Base-by-base conservation (phyloP, 441 rosid genomes). In the Erodium trifolium region DNA sequence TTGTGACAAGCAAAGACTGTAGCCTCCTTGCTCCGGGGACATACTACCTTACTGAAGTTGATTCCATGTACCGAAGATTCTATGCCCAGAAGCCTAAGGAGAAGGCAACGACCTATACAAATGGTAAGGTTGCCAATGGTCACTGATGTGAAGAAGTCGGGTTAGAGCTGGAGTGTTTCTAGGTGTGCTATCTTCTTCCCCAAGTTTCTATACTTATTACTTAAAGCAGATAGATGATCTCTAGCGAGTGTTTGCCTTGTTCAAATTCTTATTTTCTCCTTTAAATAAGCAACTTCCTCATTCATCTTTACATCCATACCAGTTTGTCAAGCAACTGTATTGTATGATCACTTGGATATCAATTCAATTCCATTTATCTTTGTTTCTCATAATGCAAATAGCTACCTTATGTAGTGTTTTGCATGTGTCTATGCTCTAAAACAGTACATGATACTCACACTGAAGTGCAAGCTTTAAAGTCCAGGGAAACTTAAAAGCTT, bases 1-100 rank as follows among this genome's bases (percentile, higher is more conserved):
- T 87, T 16, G 86, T 87, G 81, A 94, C 99, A 2, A 90, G 83
- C 87, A 86, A 94, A 74, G 99, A 92, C 72, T 80, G 83, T 67
- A 88, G 91, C 79, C 89, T 87, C 68, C 88, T 93, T 81, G 3
- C 68, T 81, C 59, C 73, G 69, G 45, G 60, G 81, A 69, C 74
- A 51, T 18, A 84, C 78, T 71, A 76, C 57, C 62, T 55, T 2
- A 55, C 62, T 17, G 62, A 55, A 16, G 62, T 55, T 17, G 62
- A 55, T 55, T 55, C 62, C 62, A 55, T 55, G 62, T 55, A 55
- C 75, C 79, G 5, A 85, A 80, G 63, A 68, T 71, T 11, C 78
- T 77, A 66, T 70, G 69, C 16, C 78, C 80, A 43, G 69, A 11
- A 60, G 29, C 39, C 37, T 55, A 75, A 16, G 70, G 65, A 6